phyloP scores from a whole-genome alignment of 768 basidiomycete species.

The Lentinula lateritia region DNA sequence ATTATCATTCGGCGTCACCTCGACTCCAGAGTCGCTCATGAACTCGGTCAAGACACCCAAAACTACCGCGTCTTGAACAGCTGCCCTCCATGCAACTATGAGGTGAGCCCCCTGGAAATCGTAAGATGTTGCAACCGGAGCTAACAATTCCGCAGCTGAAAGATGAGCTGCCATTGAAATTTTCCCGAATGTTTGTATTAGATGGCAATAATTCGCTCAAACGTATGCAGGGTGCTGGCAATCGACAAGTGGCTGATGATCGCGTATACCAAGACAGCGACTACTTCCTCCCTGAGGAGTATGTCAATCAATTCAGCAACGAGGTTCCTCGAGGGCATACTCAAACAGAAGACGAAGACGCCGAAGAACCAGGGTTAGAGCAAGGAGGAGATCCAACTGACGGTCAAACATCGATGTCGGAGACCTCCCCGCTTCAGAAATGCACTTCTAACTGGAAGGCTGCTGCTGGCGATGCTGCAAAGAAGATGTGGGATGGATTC shows the following conservation, averaged over 20 bases:
- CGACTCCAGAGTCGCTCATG: constrained; percentile 5
- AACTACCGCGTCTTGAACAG: constrained; percentile 16
- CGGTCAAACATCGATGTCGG: constrained; percentile 1
- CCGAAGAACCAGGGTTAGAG: constrained; percentile 12
- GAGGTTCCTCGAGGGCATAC: constrained; percentile 13
- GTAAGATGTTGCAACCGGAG: background rate
- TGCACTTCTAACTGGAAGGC: too few species aligned
- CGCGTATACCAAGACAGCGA: constrained; percentile 11
- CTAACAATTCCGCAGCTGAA: background rate
- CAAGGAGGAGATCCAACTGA: constrained; percentile 5
- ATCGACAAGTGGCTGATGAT: constrained; percentile 3
- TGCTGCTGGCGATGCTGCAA: too few species aligned
- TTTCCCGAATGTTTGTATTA: too few species aligned
- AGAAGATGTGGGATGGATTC: too few species aligned
- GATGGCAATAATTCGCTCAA: too few species aligned
- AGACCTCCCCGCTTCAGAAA: too few species aligned
- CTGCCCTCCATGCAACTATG: background rate
- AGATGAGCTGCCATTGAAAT: background rate
- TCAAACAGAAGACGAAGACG: background rate
- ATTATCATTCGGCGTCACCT: constrained; percentile 14
- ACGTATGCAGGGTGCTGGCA: constrained; percentile 1
- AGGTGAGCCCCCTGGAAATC: constrained; percentile 9
- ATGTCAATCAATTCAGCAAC: constrained; percentile 10
- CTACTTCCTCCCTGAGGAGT: background rate
- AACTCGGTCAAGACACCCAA: constrained; percentile 13